Base-by-base conservation (phyloP, 2,329 filamentous ascomycete genomes). In the Madurella fahalii region DNA sequence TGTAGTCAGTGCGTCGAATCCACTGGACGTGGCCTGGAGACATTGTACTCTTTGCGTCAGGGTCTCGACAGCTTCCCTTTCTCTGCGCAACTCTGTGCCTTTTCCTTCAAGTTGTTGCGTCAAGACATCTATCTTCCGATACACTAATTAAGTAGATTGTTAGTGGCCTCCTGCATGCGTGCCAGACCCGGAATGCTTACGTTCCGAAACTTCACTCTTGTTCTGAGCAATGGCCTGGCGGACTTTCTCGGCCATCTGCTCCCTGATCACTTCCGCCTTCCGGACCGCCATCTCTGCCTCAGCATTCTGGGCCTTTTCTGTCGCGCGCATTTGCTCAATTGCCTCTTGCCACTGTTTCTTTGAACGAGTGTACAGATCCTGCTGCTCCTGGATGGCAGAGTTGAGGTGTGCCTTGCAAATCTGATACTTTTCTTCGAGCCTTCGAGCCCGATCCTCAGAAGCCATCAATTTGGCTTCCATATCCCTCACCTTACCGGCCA, bases 311-410 rank as follows among this genome's bases (percentile, higher is more conserved):
- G 58, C 57, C 2, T 61, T 50, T 30, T 66, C 65, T 18, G 74
- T 69, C 9, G 65, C 59, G 16, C 64, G 66, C 5, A 78, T 53
- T 25, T 74, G 61, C 1, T 65, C 56, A 11, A 72, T 67, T 0
- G 69, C 61, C 2, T 71, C 57, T 15, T 73, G 56, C 49, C 70
- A 72, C 41, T 65, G 66, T 2, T 65, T 50, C 41, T 65, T 69
- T 9, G 69, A 67, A 40, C 66, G 65, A 3, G 56, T 62, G 58
- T 70, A 78, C 1, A 80, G 65, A 5, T 62, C 62, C 53, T 79
- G 75, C 30, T 81, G 77, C 54, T 81, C 77, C 2, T 61, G 56
- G 9, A 75, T 73, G 1, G 74, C 73, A 46, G 73, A 66, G 52
- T 79, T 77, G n/a, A 81, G 62, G 15, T 72, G 72, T 2, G 63